Evolutionary conservation across 495 filamentous ascomycete species (phyloP).

Genomic region (Amorphotheca resinae): DNA sequence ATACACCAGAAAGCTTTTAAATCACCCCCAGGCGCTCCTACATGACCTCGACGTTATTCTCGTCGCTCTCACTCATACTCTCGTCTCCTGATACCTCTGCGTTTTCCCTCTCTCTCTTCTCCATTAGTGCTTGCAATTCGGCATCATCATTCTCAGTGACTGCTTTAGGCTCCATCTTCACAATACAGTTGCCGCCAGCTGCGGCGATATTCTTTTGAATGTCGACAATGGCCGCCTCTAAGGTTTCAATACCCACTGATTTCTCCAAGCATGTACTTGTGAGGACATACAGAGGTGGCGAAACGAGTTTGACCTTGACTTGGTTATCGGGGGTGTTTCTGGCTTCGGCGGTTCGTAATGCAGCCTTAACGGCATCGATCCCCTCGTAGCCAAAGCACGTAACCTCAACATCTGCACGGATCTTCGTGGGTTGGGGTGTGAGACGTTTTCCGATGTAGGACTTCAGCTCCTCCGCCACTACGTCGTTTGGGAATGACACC

Average conservation of each 20-base stretch:
- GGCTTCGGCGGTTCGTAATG: constrained; percentile 75
- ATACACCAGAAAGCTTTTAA: constrained; percentile 13
- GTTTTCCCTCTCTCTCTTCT: constrained; percentile 97
- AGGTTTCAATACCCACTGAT: constrained; percentile 61
- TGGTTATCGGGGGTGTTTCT: constrained; percentile 79
- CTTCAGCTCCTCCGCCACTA: constrained; percentile 77
- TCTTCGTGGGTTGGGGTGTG: constrained; percentile 93
- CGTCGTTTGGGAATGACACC: constrained; percentile 71
- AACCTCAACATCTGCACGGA: constrained; percentile 94
- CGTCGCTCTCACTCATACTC: constrained; percentile 84
- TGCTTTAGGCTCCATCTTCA: constrained; percentile 97
- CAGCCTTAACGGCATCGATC: constrained; percentile 92
- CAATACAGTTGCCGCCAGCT: constrained; percentile 63
- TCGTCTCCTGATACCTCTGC: constrained; percentile 94
- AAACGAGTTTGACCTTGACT: constrained; percentile 94
- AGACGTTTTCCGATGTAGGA: constrained; percentile 92
- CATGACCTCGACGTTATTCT: constrained; percentile 34
- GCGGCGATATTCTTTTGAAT: constrained; percentile 64
- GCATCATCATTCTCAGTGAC: constrained; percentile 98
- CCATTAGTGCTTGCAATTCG: constrained; percentile 92
- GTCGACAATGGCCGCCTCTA: constrained; percentile 79
- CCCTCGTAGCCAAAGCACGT: constrained; percentile 98
- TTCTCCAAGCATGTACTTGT: constrained; percentile 94
- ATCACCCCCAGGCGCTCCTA: constrained; percentile 9
- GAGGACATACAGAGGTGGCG: constrained; percentile 86